These are phyloP conservation scores for Lactifluus subvellereus DNA, from an alignment of 768 basidiomycete species.

Conservation along the genomic window DNA sequence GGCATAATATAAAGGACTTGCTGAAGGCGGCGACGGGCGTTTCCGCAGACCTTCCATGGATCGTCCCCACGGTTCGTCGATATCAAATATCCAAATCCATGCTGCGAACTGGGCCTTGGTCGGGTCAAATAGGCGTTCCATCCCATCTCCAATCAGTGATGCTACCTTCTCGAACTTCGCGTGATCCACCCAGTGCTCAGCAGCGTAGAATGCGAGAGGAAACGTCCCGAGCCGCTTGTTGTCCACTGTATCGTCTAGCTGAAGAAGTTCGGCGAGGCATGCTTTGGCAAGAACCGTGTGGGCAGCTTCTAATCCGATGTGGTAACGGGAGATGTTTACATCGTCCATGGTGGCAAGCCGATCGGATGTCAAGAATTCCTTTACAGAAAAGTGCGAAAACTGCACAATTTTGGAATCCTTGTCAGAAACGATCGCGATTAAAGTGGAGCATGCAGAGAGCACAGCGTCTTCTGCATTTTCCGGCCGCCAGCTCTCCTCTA, in stretches of 20 bases:
- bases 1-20: background rate
- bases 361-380: background rate
- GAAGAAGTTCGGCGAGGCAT: background rate
- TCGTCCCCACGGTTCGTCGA: background rate
- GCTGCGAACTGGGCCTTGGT: background rate
- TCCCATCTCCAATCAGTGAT: background rate
- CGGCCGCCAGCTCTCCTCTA: background rate
- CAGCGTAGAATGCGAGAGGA: too few species aligned
- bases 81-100: background rate
- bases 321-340: background rate
- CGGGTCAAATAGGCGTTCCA: background rate
- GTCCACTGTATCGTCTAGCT: background rate
- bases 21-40: background rate
- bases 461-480: background rate
- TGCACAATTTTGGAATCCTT: background rate
- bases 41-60: too few species aligned
- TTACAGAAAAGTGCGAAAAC: background rate
- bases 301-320: background rate
- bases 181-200: too few species aligned
- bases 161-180: background rate
- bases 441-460: background rate
- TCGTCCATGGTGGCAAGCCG: background rate
- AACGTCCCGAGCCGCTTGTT: background rate
- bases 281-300: background rate
- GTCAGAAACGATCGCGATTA: background rate